phyloP scores from a whole-genome alignment of 2,329 filamentous ascomycete genomes.

The Bimuria novae-zelandiae region DNA sequence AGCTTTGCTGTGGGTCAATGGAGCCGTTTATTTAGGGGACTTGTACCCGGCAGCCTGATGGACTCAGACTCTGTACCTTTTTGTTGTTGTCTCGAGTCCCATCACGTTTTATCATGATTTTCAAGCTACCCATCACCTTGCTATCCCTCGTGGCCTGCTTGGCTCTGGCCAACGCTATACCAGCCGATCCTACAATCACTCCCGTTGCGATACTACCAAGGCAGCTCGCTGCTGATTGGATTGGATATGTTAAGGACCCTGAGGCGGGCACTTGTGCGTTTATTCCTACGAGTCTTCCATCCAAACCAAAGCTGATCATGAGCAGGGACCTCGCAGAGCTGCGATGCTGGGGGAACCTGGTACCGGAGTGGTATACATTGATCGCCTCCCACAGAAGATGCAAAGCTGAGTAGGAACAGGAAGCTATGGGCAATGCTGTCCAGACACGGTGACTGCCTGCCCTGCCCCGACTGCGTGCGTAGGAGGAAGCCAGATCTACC shows the following conservation, averaged over 20 bases:
- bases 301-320: neutral
- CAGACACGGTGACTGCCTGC: slow-evolving; percentile 27
- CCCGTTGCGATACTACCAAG: slow-evolving; percentile 31
- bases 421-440: slow-evolving; percentile 38
- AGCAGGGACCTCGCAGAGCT: slow-evolving; percentile 28
- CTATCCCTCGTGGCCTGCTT: slow-evolving; percentile 20
- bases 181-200: slow-evolving; percentile 38
- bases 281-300: neutral
- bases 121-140: slow-evolving; percentile 16
- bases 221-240: slow-evolving; percentile 30
- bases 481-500: slow-evolving; percentile 32
- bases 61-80: neutral
- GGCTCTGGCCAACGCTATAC: slow-evolving; percentile 21
- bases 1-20: slow-evolving; percentile 6
- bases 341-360: slow-evolving; percentile 33
- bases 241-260: slow-evolving; percentile 29
- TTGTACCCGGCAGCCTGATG: neutral
- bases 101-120: slow-evolving; percentile 18
- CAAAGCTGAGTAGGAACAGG: neutral
- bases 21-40: neutral
- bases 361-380: slow-evolving; percentile 23
- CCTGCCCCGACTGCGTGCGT: slow-evolving; percentile 33
- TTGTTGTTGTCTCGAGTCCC: neutral
- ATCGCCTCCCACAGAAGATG: neutral
- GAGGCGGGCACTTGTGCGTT: slow-evolving; percentile 26